Evolutionary conservation across 2,329 filamentous ascomycete genomes (phyloP).

Genomic region (Eutypa lata): DNA sequence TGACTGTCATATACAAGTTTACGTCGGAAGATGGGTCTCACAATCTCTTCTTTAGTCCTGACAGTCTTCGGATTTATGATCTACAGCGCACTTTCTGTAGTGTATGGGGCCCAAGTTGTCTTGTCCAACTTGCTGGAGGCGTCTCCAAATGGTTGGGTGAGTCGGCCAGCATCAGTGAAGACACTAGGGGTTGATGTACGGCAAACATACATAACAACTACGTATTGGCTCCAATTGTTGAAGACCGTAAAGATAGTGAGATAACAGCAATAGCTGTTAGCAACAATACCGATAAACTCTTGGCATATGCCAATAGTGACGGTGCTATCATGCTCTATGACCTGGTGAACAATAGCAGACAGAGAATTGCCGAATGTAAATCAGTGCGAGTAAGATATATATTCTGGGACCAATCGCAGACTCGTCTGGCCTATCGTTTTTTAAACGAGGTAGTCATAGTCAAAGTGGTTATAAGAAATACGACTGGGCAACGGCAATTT

Average conservation of each 20-base stretch:
- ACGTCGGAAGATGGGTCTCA: slow-evolving; percentile 11
- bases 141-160: slow-evolving; percentile 2
- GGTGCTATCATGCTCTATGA: slow-evolving; percentile 13
- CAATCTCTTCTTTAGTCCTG: slow-evolving; percentile 13
- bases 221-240: slow-evolving; percentile 7
- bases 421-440: slow-evolving; percentile 11
- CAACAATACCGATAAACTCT: background rate
- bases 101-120: slow-evolving; percentile 20
- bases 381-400: slow-evolving; percentile 4
- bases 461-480: background rate
- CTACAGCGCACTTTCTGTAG: slow-evolving; percentile 17
- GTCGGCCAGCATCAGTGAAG: background rate
- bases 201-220: slow-evolving; percentile 3
- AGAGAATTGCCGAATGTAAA: slow-evolving; percentile 6
- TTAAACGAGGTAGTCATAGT: slow-evolving; percentile 1
- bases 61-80: slow-evolving; percentile 16
- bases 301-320: slow-evolving; percentile 10
- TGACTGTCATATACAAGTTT: slow-evolving; percentile 17
- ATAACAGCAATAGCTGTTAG: slow-evolving; percentile 7
- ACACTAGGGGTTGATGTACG: slow-evolving; percentile 4
- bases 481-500: background rate
- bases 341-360: slow-evolving; percentile 1
- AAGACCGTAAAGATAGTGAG: slow-evolving; percentile 8
- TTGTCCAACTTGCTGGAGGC: slow-evolving; percentile 10
- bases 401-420: slow-evolving; percentile 7